A percentile compares a stretch with the other conserved stretches of the same genome.
Evolutionary conservation across 768 basidiomycete species (phyloP).

Genomic region (Leccinum ochraceum): DNA sequence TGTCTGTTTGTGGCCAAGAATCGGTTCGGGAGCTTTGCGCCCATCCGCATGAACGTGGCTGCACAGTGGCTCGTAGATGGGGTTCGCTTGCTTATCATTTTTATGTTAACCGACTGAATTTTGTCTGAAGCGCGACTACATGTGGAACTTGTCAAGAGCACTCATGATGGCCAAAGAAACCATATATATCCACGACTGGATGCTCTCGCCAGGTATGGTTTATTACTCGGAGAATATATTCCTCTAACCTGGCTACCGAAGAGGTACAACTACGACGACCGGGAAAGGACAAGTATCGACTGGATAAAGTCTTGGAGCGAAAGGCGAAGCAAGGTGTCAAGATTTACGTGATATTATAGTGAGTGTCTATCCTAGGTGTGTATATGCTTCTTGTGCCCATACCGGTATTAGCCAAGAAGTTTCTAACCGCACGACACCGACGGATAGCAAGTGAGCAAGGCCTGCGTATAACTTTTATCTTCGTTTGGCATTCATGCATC

Average conservation of each 20-base stretch:
- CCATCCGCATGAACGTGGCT: slow-evolving; percentile 88
- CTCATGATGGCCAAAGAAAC: slow-evolving; percentile 83
- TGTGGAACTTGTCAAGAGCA: slow-evolving; percentile 94
- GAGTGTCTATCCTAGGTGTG: slow-evolving; percentile 29
- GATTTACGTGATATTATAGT: slow-evolving; percentile 95
- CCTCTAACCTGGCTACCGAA: slow-evolving; percentile 25
- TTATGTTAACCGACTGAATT: slow-evolving; percentile 3
- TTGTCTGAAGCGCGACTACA: slow-evolving; percentile 83
- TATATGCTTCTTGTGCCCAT: slow-evolving; percentile 1
- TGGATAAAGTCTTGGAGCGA: slow-evolving; percentile 82
- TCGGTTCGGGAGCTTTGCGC: slow-evolving; percentile 93
- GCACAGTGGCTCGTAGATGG: slow-evolving; percentile 99
- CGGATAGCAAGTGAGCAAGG: slow-evolving; percentile 77
- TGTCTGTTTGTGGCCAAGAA: slow-evolving; percentile 81
- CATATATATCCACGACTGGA: slow-evolving; percentile 99
- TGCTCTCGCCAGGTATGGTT: slow-evolving; percentile 80
- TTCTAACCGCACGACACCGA: slow-evolving; percentile 91
- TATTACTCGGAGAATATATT: background rate
- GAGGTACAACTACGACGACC: slow-evolving; percentile 88
- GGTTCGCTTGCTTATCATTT: slow-evolving; percentile 46
- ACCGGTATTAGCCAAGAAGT: slow-evolving; percentile 77
- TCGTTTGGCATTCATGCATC: slow-evolving; percentile 9
- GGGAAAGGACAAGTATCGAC: slow-evolving; percentile 76
- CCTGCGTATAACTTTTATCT: background rate
- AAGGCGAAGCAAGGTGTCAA: slow-evolving; percentile 97